These are phyloP conservation scores for Diaporthe longicolla DNA, from an alignment of 2,329 filamentous ascomycete species.

Conservation along the genomic window DNA sequence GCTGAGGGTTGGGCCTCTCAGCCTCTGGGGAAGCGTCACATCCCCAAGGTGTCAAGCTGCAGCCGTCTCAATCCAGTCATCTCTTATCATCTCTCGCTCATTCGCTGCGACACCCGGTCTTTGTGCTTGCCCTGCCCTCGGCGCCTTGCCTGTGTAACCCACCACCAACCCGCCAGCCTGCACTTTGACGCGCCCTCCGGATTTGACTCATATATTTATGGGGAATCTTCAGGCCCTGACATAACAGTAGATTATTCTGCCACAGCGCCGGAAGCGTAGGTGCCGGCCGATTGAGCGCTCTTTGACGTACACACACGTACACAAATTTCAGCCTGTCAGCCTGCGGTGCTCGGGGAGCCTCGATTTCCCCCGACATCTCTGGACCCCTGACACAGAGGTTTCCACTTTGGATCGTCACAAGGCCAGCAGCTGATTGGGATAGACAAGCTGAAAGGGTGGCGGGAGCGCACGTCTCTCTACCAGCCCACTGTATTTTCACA, in stretches of 20 bases:
- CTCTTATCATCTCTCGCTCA: conserved; percentile 38
- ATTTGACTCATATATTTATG: neutral
- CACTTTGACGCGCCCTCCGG: neutral
- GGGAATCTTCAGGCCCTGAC: conserved; percentile 12
- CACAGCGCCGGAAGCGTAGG: conserved; percentile 23
- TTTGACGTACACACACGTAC: neutral
- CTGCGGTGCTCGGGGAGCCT: conserved; percentile 16
- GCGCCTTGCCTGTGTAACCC: conserved; percentile 4
- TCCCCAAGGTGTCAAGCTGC: conserved; percentile 26
- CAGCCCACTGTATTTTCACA: conserved; percentile 25
- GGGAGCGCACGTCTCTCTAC: conserved; percentile 3
- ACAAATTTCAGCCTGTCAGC: conserved; percentile 4
- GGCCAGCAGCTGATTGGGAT: conserved; percentile 5
- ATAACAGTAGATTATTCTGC: neutral
- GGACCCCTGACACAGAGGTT: neutral
- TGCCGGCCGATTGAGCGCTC: conserved; percentile 6
- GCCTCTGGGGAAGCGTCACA: conserved; percentile 27
- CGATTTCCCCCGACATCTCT: neutral
- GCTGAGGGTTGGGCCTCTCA: neutral
- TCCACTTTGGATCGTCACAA: conserved; percentile 27
- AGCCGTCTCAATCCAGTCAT: conserved; percentile 36
- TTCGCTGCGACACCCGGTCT: conserved; percentile 23
- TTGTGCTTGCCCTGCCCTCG: neutral
- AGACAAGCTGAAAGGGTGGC: conserved; percentile 3
- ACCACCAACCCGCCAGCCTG: neutral